Evolutionary conservation across 73 alveolate species (phyloP).

Genomic region (Paramecium sexaurelia): DNA sequence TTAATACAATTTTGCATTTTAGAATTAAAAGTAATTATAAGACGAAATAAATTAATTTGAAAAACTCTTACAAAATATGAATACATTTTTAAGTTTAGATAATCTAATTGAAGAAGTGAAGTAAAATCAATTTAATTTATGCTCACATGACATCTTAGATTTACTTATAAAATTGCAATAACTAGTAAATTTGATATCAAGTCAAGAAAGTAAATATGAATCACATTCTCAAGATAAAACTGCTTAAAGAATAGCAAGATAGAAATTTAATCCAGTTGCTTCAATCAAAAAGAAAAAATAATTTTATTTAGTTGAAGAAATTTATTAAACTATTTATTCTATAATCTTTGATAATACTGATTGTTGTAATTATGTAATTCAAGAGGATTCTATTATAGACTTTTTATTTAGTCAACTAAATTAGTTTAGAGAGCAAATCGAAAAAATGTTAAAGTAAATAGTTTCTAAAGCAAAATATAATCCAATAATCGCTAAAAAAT

Average conservation of each 20-base stretch:
- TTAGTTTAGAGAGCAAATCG: not conserved
- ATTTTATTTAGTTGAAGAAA: not conserved
- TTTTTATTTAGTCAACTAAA: not conserved
- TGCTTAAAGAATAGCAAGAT: not conserved
- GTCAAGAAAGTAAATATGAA: not conserved
- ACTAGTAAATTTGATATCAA: not conserved
- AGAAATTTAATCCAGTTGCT: not conserved
- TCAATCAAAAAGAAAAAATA: not conserved
- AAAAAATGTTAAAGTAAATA: not conserved
- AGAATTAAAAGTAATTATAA: not conserved
- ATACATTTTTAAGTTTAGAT: not conserved
- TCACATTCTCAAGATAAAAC: not conserved
- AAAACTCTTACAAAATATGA: not conserved
- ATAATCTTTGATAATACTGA: not conserved
- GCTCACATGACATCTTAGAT: not conserved
- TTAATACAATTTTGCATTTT: not conserved
- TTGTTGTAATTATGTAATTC: not conserved
- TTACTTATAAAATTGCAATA: not conserved
- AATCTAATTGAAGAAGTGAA: not conserved
- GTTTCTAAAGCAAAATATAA: not conserved
- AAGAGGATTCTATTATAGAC: not conserved
- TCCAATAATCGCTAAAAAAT: not conserved
- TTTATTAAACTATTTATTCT: not conserved
- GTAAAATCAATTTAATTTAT: not conserved
- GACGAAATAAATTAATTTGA: conserved; percentile 1